phyloP scores from a whole-genome alignment of 306 rosid genomes.

The Mimosa bimucronata region DNA sequence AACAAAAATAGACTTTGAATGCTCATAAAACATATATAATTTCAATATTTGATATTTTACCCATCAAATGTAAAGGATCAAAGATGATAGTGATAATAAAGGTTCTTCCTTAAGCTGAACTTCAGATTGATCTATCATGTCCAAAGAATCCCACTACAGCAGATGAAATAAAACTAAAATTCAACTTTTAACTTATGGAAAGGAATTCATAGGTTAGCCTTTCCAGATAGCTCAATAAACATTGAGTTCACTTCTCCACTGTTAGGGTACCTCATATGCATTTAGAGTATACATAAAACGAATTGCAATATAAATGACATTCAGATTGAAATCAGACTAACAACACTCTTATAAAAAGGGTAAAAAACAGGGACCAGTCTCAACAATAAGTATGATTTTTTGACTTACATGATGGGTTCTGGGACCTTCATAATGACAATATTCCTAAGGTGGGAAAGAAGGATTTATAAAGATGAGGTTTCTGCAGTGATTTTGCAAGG shows the following conservation, averaged over 20 bases:
- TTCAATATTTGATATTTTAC: not conserved
- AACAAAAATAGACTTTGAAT: not conserved
- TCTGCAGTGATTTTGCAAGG: not conserved
- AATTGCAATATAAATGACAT: not conserved
- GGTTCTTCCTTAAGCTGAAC: not conserved
- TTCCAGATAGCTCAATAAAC: not conserved
- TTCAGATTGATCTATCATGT: not conserved
- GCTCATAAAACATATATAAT: constrained; percentile 10
- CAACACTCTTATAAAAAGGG: not conserved
- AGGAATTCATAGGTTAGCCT: not conserved
- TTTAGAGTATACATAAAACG: not conserved
- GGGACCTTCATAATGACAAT: not conserved
- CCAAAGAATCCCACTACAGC: constrained; percentile 4
- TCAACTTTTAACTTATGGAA: not conserved
- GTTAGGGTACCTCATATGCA: not conserved
- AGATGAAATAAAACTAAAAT: not conserved
- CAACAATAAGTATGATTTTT: not conserved
- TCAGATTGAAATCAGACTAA: not conserved
- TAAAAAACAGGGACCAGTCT: not conserved
- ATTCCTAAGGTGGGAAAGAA: not conserved
- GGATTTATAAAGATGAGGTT: not conserved
- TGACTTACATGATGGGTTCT: not conserved
- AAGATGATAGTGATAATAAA: constrained; percentile 8
- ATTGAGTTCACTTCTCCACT: not conserved
- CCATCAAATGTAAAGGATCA: too few species aligned